A percentile compares a stretch with the other conserved stretches of the same genome.
phyloP scores from a whole-genome alignment of 163 green algal genomes.

The Chlamydomonas reinhardtii region DNA sequence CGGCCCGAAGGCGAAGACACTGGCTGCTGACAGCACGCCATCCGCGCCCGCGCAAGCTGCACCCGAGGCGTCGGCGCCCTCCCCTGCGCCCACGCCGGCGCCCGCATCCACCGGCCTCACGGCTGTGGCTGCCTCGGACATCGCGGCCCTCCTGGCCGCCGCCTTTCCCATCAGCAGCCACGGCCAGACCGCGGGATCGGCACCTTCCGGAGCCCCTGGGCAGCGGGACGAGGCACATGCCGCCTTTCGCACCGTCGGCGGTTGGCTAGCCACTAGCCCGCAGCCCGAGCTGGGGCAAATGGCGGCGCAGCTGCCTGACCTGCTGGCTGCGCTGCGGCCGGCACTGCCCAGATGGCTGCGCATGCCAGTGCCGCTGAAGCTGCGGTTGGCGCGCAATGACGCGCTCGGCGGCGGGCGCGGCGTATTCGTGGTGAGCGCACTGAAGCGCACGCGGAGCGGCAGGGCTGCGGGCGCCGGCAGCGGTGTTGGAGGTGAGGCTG shows the following conservation, averaged over 20 bases:
- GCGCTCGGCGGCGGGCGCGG: not conserved
- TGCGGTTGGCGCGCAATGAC: not conserved
- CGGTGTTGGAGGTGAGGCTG: too few relatives aligned
- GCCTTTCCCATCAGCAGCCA: not conserved
- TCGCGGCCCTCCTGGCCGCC: not conserved
- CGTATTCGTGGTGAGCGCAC: not conserved
- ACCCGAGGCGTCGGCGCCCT: too few relatives aligned
- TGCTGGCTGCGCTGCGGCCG: not conserved
- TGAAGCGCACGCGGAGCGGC: too few relatives aligned
- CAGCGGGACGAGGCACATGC: not conserved
- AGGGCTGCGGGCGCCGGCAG: too few relatives aligned
- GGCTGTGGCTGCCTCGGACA: too few relatives aligned
- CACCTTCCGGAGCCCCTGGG: too few relatives aligned
- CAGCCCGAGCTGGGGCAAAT: not conserved
- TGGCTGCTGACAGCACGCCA: too few relatives aligned
- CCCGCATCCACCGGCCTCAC: too few relatives aligned
- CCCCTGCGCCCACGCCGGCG: too few relatives aligned
- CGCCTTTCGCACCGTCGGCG: not conserved
- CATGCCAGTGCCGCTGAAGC: not conserved
- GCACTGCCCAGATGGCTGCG: not conserved
- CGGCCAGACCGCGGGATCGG: too few relatives aligned
- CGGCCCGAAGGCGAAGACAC: too few relatives aligned
- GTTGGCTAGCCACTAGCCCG: slow-evolving; percentile 6
- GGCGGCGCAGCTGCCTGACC: not conserved
- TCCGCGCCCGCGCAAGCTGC: too few relatives aligned